Base-by-base conservation (phyloP, 179 eudicot species). In the Patellifolia procumbens region DNA sequence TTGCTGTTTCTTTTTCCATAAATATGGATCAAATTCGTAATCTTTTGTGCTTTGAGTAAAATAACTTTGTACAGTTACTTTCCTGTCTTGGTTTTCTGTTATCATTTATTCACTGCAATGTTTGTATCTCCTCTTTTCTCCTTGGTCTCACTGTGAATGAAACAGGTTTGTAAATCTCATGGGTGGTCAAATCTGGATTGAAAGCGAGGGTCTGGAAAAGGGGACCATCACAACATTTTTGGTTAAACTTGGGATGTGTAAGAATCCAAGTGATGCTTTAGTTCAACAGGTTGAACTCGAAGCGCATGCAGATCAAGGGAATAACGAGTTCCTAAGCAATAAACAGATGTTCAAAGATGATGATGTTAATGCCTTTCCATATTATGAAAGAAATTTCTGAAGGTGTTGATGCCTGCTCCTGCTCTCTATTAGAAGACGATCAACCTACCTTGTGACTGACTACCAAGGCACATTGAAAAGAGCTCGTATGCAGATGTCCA, bases 131-230 rank as follows among this genome's bases (percentile, higher is more conserved):
- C 6, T 35, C 17, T 58, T 31, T 55, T 69, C 43, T 53, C 45
- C 13, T 28, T 15, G 51, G 26, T 5, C 39, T n/a, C 35, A 60
- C 51, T 3, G 26, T 58, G 70, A 37, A 13, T 52, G 45, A 43
- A 69, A 43, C 89, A 95, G 99, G 87, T 95, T 91, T 89, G 89
- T 95, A 59, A 86, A 84, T 88, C 92, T 95, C 68, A 91, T 92
- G 99, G 97, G 91, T 82, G 99, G 99, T 64, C 88, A 92, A 53
- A 90, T 92, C 26, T 92, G 97, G 97, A 76, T 95, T 22, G 97
- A 95, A 73, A 95, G 97, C 24, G 97, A 92, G 52, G 97, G 97
- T 17, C 49, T 74, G 5, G 93, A 89, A 24, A 89, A 91, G 81
- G 99, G 99, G 32, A 85, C 88, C 67, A 81, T 87, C 24, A 85